Base-by-base conservation (phyloP, 2,329 filamentous ascomycete genomes). In the Passalora sequoiae region DNA sequence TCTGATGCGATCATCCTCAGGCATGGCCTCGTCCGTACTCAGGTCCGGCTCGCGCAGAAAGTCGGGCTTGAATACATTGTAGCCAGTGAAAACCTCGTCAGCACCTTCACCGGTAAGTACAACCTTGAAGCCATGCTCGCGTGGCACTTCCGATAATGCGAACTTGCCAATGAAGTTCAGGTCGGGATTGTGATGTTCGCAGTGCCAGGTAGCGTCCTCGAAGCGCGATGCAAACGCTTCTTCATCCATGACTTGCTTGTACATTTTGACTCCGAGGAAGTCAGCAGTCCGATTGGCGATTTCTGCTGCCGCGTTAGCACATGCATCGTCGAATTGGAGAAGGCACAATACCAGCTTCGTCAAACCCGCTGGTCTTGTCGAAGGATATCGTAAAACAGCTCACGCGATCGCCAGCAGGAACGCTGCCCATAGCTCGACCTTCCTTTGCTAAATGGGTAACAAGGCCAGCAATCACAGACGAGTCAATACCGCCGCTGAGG, bases 401-500 rank as follows among this genome's bases (percentile, higher is more conserved):
- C 16, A 73, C 57, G 13, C 64, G 62, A 10, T 66, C 60, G 4
- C 58, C 64, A 6, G 63, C 63, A 10, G 62, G 56, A 20, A 68
- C 64, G 30, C 65, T 73, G 12, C 76, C 73, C n/a, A 76, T 59
- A 25, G 64, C 60, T 16, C 67, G 60, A n/a, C 70, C 66, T 36
- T 74, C 64, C 29, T 67, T 63, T n/a, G 71, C 66, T 1, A 80
- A 65, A 46, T 78, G 65, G 1, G 69, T 70, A 2, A 73, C 70
- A 53, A 81, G 78, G 3, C 77, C 77, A 6, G 76, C 76, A 16
- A 80, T 60, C 1, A 70, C 66, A 0, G 76, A 79, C 0, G 74
- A 78, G 55, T 80, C 77, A 37, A 81, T 70, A 1, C 77, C 78
- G 4, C 78, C 77, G 16, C 69, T 74, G 0, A 80, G 62, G 44